Evolutionary conservation across 2,329 filamentous ascomycete genomes (phyloP).

Genomic region (Fusarium fracticaudum): DNA sequence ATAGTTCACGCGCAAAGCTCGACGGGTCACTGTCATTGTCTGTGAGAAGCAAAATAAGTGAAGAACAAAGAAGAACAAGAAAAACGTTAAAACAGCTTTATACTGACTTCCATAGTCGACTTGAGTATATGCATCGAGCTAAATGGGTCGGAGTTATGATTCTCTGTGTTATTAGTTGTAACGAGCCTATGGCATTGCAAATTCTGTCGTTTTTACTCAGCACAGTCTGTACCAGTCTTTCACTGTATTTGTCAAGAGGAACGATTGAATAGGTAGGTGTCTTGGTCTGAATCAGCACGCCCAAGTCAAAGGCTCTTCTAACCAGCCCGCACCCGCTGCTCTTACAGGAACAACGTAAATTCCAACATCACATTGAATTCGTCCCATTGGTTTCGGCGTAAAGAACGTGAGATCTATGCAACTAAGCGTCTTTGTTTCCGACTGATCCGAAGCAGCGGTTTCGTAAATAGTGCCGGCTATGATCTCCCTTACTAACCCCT

Average conservation of each 20-base stretch:
- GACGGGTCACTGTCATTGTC: rapidly evolving
- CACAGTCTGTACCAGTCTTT: too few species aligned
- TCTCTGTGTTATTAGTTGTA: too few species aligned
- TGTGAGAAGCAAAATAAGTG: background rate
- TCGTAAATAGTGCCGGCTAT: rapidly evolving
- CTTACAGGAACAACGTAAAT: background rate
- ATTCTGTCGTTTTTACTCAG: too few species aligned
- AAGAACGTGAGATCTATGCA: background rate
- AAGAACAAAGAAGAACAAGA: too few species aligned
- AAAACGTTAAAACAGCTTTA: too few species aligned
- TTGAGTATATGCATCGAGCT: background rate
- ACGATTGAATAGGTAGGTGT: too few species aligned
- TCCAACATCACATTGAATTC: rapidly evolving
- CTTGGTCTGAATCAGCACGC: rapidly evolving
- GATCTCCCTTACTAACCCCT: background rate
- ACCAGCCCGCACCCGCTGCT: too few species aligned
- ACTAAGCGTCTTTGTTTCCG: background rate
- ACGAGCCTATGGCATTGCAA: too few species aligned
- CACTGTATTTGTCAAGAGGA: rapidly evolving
- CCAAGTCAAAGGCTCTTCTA: background rate
- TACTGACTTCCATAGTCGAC: background rate
- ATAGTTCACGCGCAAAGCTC: background rate
- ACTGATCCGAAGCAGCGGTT: background rate
- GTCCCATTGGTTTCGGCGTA: background rate
- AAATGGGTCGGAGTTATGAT: too few species aligned